These are phyloP conservation scores for Solanum hybrid DNA, from an alignment of 305 asterid species.

Conservation along the genomic window DNA sequence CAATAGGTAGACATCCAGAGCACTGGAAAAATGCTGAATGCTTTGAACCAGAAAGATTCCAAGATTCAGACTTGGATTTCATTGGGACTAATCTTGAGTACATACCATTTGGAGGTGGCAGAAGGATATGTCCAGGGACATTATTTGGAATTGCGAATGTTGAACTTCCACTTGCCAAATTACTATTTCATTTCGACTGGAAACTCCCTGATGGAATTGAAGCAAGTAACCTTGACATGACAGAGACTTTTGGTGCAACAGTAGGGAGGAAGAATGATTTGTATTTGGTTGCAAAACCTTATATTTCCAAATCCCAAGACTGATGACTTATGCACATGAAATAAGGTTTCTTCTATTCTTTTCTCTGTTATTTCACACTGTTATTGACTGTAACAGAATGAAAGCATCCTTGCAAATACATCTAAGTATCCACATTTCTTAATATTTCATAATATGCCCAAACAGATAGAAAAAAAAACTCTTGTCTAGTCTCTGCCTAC, in stretches of 20 bases:
- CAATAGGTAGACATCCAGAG: neutral
- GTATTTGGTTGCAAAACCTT: neutral
- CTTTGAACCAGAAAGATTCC: neutral
- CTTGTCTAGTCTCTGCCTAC: neutral
- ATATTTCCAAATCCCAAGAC: neutral
- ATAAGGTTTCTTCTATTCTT: neutral
- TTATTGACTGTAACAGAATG: neutral
- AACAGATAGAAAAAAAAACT: neutral
- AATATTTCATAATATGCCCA: neutral
- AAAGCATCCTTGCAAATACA: neutral
- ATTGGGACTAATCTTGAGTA: neutral
- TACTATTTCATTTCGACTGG: neutral
- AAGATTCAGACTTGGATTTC: neutral
- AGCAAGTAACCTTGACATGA: neutral
- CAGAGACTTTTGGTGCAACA: neutral
- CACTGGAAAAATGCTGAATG: neutral
- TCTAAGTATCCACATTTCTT: neutral
- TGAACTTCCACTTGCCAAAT: neutral
- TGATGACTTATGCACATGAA: neutral
- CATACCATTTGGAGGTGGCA: conserved; percentile 3
- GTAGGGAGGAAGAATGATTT: neutral
- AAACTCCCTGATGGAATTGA: neutral
- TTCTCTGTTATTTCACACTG: neutral
- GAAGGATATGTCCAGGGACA: neutral
- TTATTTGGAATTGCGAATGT: neutral